phyloP scores from a whole-genome alignment of 176 grass and related monocot genomes.

The Avena sativa region DNA sequence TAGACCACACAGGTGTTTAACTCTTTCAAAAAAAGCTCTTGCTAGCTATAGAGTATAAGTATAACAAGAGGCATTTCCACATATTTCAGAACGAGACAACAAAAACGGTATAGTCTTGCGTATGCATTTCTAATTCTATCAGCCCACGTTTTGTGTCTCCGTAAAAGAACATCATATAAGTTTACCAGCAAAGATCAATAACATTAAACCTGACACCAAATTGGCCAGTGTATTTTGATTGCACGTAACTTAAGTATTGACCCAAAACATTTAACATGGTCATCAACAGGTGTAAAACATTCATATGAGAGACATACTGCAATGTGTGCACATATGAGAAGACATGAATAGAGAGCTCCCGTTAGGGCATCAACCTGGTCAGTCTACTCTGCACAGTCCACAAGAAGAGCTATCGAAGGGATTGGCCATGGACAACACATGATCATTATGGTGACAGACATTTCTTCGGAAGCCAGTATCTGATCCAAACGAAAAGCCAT shows the following conservation, averaged over 20 bases:
- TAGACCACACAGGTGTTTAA: no score
- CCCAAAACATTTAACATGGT: neutral
- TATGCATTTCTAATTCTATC: neutral
- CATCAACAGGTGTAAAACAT: neutral
- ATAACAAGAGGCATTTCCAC: no score
- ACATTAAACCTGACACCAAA: neutral
- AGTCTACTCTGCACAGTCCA: neutral
- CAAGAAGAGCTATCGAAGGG: neutral
- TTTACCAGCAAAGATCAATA: neutral
- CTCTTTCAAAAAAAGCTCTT: no score
- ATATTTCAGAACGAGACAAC: no score
- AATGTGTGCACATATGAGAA: neutral
- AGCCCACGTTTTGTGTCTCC: neutral
- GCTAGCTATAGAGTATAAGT: no score
- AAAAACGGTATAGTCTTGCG: no score
- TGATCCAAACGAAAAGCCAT: no score
- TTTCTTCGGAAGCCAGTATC: no score
- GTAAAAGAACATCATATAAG: neutral
- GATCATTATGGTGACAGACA: neutral
- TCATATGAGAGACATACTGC: neutral
- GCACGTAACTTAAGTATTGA: neutral
- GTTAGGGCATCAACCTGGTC: neutral
- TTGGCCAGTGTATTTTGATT: neutral
- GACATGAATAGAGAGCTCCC: neutral
- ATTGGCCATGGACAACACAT: conserved; percentile 19